Base-by-base conservation (phyloP, 2,329 filamentous ascomycete species). In the Diplodia scrobiculata region DNA sequence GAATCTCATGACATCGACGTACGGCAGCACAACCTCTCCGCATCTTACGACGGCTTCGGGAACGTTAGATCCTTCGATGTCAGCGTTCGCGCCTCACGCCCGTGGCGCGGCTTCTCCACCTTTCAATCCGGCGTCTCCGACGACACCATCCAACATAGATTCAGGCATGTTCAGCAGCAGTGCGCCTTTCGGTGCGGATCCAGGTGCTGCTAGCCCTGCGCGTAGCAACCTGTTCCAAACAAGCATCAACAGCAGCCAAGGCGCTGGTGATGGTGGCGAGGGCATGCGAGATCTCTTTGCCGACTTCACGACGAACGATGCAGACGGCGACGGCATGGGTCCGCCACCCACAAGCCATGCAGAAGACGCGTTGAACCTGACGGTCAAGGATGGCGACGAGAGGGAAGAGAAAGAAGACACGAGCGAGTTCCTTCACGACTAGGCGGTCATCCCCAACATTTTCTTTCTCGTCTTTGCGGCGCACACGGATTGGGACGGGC, bases 291-390 rank as follows among this genome's bases (percentile, higher is more conserved):
- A 67, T 27, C 25, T 67, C n/a, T 67, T 67, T 41, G 62, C 65
- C 7, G 65, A 66, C n/a, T 66, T 62, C 29, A 66, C 65, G 14
- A 66, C 64, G 21, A 59, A 66, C 36, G 64, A 66, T 45, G 65
- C 54, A 34, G 64, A 66, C 19, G 58, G 54, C 21, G 54, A 63
- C 29, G 65, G 36, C 29, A 55, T 63, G 58, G 65, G 65, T 5
- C 58, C 54, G 27, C 59, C 62, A 38, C 59, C 62, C 11, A 64
- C 66, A 29, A 73, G 75, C 45, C 76, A 78, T 63, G 76, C 74
- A 7, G 76, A 77, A 62, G 76, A 78, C 65, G 76, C 76, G 17
- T 67, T 78, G 63, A 75, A 75, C 59, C 71, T 75, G 3, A 77
- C 76, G 3, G 76, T 75, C 67, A 70, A 71, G 41, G 74, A 73